Conservation (phyloP, 371 early-diverging fungal genomes). For the Nematocida homosporus region DNA sequence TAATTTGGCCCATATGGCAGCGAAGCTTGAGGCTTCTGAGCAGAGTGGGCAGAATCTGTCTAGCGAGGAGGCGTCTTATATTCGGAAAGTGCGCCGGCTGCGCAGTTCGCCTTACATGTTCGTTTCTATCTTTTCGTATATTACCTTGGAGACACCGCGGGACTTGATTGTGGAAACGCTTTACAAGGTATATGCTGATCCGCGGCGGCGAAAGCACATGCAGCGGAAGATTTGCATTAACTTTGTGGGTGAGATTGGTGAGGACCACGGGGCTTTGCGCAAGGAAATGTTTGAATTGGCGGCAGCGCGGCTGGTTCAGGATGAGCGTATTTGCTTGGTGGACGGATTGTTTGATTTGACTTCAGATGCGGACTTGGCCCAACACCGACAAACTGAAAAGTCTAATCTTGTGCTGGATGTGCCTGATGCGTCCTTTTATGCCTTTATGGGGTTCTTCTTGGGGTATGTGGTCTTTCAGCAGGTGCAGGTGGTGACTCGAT, state of each 20-base stretch:
- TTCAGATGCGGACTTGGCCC: not conserved
- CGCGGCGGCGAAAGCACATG: not conserved
- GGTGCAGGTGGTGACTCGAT: constrained; percentile 31
- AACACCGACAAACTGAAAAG: not conserved
- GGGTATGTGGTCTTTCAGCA: constrained; percentile 51
- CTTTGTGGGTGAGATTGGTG: constrained; percentile 45
- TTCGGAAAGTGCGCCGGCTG: constrained; percentile 14
- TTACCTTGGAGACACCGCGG: not conserved
- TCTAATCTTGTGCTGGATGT: not conserved
- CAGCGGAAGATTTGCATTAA: constrained; percentile 36
- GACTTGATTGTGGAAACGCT: constrained; percentile 6
- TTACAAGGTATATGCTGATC: constrained; percentile 22
- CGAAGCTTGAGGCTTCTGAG: not conserved
- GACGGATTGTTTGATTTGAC: constrained; percentile 37
- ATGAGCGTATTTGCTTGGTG: constrained; percentile 18
- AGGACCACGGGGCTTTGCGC: constrained; percentile 52
- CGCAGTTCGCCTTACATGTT: constrained; percentile 47
- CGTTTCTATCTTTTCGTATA: constrained; percentile 31
- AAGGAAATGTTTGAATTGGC: constrained; percentile 54
- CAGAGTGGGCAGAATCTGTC: not conserved
- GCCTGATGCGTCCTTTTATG: constrained; percentile 18
- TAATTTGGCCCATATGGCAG: constrained; percentile 12
- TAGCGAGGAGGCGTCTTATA: constrained; percentile 20
- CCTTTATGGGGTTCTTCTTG: constrained; percentile 46
- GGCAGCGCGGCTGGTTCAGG: constrained; percentile 18